Conservation (phyloP, 2,329 filamentous ascomycete species). For the Sclerotinia minor region DNA sequence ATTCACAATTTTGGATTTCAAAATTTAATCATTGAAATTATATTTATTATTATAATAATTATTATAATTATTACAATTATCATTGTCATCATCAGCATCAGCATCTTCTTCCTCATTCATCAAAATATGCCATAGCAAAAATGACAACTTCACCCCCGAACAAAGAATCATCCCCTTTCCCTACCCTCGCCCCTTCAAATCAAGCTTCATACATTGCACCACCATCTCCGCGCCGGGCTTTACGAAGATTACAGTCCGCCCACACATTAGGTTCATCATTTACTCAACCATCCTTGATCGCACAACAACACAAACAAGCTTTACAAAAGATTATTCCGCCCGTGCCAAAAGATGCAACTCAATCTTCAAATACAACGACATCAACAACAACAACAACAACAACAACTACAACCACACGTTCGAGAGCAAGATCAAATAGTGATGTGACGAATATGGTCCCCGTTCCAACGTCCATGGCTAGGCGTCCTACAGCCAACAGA, state of each 20-base stretch:
- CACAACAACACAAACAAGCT: slow-evolving; percentile 59
- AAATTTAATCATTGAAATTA: not conserved
- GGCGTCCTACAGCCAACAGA: slow-evolving; percentile 49
- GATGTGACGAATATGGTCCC: slow-evolving; percentile 57
- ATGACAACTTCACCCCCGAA: slow-evolving; percentile 30
- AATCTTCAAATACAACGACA: slow-evolving; percentile 29
- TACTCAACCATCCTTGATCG: slow-evolving; percentile 55
- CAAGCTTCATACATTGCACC: slow-evolving; percentile 49
- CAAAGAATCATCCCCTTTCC: slow-evolving; percentile 34
- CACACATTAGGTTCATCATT: slow-evolving; percentile 63
- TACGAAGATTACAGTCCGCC: slow-evolving; percentile 75
- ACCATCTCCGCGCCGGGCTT: slow-evolving; percentile 63
- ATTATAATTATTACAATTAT: not conserved
- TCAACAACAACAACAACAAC: slow-evolving; percentile 15
- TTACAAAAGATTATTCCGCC: slow-evolving; percentile 39
- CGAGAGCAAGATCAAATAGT: slow-evolving; percentile 69
- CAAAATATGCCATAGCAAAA: slow-evolving; percentile 20
- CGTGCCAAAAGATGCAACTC: slow-evolving; percentile 21
- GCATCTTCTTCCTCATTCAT: not conserved
- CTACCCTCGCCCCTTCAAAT: slow-evolving; percentile 31
- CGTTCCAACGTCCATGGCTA: slow-evolving; percentile 45
- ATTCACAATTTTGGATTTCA: slow-evolving; percentile 3
- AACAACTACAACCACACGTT: slow-evolving; percentile 36
- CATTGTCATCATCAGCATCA: too few species aligned
- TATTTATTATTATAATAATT: not conserved